phyloP scores from a whole-genome alignment of 306 rosid species.

The Cucumis cinereus region DNA sequence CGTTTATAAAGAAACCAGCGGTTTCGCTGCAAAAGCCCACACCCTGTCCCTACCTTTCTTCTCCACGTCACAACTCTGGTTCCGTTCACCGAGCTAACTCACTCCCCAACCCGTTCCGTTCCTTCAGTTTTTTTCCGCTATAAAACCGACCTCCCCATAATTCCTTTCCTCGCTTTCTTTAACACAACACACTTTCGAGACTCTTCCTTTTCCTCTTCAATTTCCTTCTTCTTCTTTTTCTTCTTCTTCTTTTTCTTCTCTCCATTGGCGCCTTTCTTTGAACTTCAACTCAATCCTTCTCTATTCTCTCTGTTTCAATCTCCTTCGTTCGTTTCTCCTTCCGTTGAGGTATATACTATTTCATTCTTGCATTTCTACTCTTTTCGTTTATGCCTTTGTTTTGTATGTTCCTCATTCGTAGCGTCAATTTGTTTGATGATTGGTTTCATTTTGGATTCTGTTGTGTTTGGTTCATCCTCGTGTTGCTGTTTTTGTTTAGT shows the following conservation, averaged over 20 bases:
- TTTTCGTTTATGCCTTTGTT: not conserved
- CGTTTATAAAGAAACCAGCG: not conserved
- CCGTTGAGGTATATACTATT: not conserved
- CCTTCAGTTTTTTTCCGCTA: not conserved
- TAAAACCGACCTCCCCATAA: not conserved
- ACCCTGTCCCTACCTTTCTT: not conserved
- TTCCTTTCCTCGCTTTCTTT: not conserved
- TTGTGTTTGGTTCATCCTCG: not conserved
- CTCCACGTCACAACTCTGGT: not conserved
- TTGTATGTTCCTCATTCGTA: not conserved
- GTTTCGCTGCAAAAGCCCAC: not conserved
- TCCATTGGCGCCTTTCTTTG: not conserved
- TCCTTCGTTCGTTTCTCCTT: not conserved
- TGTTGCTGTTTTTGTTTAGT: not conserved
- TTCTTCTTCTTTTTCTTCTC: no score
- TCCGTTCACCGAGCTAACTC: not conserved
- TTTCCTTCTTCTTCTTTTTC: no score
- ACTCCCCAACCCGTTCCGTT: not conserved
- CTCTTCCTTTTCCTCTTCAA: not conserved
- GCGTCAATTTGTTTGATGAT: no score
- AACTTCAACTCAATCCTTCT: not conserved
- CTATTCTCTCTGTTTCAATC: slow-evolving; percentile 1
- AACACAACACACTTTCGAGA: not conserved
- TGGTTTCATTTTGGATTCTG: not conserved
- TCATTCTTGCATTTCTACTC: not conserved